Conservation (phyloP, 1,284 basidiomycete species). For the Sporisorium sorghi region DNA sequence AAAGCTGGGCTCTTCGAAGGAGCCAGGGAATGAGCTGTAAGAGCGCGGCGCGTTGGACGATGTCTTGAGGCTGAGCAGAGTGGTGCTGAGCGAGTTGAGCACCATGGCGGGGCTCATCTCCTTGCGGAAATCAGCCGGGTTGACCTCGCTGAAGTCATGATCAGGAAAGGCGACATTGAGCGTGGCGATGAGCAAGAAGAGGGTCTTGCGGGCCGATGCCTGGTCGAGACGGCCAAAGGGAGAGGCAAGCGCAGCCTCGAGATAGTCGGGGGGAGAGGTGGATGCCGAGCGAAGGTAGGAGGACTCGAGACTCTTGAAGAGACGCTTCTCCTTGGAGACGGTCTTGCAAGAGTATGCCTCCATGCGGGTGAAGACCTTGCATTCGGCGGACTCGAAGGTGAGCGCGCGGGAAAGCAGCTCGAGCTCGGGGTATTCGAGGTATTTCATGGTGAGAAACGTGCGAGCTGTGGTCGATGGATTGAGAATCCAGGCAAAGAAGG, state of each 20-base stretch:
- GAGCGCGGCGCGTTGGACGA: constrained; percentile 57
- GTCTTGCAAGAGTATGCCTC: constrained; percentile 99
- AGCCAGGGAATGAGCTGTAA: constrained; percentile 56
- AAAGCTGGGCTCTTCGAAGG: constrained; percentile 59
- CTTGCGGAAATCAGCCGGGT: constrained; percentile 85
- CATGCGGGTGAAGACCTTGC: constrained; percentile 89
- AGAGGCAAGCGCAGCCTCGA: constrained; percentile 63
- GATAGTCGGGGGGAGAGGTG: constrained; percentile 63
- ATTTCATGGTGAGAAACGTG: constrained; percentile 77
- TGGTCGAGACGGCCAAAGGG: constrained; percentile 71
- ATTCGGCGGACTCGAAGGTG: constrained; percentile 80
- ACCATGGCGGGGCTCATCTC: constrained; percentile 71
- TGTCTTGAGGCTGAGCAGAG: constrained; percentile 63
- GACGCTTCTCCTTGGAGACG: constrained; percentile 94
- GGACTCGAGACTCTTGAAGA: constrained; percentile 82
- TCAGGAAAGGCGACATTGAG: constrained; percentile 98
- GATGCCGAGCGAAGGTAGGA: constrained; percentile 63
- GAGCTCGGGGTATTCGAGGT: constrained; percentile 85
- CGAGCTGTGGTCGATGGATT: constrained; percentile 5
- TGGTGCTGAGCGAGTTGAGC: constrained; percentile 66
- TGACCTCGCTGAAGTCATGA: constrained; percentile 93
- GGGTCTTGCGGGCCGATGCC: constrained; percentile 80
- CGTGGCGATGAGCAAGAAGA: constrained; percentile 93
- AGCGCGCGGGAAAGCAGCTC: constrained; percentile 84
- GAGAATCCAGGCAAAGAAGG: neutral